phyloP scores from a whole-genome alignment of 2,329 filamentous ascomycete species.

The Sarocladium strictum region DNA sequence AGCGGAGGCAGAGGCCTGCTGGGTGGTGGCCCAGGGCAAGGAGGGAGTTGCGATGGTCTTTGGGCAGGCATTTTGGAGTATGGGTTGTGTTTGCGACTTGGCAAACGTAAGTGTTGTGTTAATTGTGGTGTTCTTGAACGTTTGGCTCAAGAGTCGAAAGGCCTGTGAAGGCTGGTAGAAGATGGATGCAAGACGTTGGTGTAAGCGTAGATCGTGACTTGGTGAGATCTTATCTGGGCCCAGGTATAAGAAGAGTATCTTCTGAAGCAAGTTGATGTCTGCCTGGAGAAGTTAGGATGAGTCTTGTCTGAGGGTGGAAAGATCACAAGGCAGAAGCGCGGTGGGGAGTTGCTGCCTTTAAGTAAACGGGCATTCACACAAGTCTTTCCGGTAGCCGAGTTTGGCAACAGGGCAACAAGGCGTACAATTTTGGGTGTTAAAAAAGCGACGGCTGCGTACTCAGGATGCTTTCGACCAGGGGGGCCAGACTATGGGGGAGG shows the following conservation, averaged over 20 bases:
- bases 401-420: constrained; percentile 3
- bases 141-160: too few relatives aligned
- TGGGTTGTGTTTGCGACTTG: constrained; percentile 14
- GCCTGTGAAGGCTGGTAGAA: not conserved
- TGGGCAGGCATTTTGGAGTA: constrained; percentile 48
- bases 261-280: not conserved
- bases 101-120: constrained; percentile 3
- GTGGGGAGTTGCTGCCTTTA: constrained; percentile 7
- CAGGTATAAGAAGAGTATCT: not conserved
- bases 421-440: not conserved
- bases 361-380: constrained; percentile 6
- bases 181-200: not conserved
- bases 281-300: not conserved
- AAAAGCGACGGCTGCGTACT: not conserved
- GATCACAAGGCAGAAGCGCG: constrained; percentile 1
- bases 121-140: too few relatives aligned
- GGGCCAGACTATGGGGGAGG: not conserved
- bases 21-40: constrained; percentile 60
- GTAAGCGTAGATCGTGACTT: not conserved
- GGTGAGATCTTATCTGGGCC: not conserved
- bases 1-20: constrained; percentile 60
- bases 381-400: constrained; percentile 2
- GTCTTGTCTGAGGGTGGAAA: not conserved
- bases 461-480: constrained; percentile 8
- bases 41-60: constrained; percentile 60